phyloP scores from a whole-genome alignment of 495 filamentous ascomycete genomes.

The Daldinia childiae region DNA sequence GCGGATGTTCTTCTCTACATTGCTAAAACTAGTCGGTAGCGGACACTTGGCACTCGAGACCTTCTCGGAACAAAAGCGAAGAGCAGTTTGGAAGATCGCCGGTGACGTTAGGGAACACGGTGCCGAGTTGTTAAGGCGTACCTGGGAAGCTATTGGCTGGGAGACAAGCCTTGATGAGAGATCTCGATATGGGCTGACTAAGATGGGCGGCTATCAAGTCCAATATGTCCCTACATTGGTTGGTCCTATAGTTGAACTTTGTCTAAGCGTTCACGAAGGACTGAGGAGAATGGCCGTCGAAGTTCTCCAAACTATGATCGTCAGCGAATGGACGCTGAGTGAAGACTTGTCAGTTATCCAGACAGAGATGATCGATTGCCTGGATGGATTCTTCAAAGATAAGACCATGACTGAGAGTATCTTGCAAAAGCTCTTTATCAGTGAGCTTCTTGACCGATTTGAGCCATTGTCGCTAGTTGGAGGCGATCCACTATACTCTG shows the following conservation, averaged over 20 bases:
- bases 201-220: constrained; percentile 95
- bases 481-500: constrained; percentile 78
- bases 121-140: constrained; percentile 80
- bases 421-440: constrained; percentile 90
- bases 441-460: constrained; percentile 84
- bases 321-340: constrained; percentile 97
- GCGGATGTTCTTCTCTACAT: constrained; percentile 89
- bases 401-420: constrained; percentile 88
- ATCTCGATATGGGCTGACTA: constrained; percentile 76
- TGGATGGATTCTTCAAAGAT: constrained; percentile 90
- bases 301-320: constrained; percentile 95
- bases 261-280: constrained; percentile 93
- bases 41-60: constrained; percentile 91
- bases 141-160: constrained; percentile 98
- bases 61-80: constrained; percentile 94
- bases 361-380: constrained; percentile 94
- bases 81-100: constrained; percentile 98
- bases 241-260: constrained; percentile 90
- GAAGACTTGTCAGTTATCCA: constrained; percentile 92
- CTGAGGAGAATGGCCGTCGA: constrained; percentile 89
- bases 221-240: constrained; percentile 96
- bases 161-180: constrained; percentile 82
- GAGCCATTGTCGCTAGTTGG: constrained; percentile 70
- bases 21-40: constrained; percentile 89
- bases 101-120: constrained; percentile 95